phyloP scores from a whole-genome alignment of 306 rosid genomes.

The Malus sieversii region DNA sequence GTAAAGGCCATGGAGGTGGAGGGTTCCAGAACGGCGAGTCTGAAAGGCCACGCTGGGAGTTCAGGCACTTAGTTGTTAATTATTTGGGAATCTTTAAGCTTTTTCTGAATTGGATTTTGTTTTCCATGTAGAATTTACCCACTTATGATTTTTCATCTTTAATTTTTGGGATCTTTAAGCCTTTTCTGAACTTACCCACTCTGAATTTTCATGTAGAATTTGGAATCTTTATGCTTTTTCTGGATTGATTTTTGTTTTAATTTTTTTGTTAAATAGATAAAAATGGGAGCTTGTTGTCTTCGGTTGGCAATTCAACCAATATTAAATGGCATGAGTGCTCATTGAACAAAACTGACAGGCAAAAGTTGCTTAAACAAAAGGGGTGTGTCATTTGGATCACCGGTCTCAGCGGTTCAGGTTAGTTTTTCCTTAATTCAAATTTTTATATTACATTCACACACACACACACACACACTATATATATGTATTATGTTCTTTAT shows the following conservation, averaged over 20 bases:
- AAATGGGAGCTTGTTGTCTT: constrained; percentile 28
- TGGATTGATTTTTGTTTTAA: not conserved
- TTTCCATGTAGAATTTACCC: not conserved
- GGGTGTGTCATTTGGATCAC: constrained; percentile 79
- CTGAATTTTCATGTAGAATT: not conserved
- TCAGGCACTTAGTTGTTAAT: constrained; percentile 21
- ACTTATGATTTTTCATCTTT: not conserved
- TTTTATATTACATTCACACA: not conserved
- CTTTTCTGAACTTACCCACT: not conserved
- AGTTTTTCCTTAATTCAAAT: constrained; percentile 7
- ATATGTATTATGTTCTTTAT: not conserved
- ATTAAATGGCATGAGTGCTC: constrained; percentile 66
- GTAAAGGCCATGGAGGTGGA: constrained; percentile 38
- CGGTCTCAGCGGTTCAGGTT: constrained; percentile 80
- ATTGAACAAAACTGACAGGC: constrained; percentile 42
- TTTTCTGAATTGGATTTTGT: not conserved
- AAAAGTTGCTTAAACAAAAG: constrained; percentile 49
- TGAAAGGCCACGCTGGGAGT: constrained; percentile 34
- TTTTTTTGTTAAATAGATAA: constrained; percentile 27
- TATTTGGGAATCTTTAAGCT: too few relatives aligned
- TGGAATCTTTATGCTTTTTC: not conserved
- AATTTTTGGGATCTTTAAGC: not conserved
- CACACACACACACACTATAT: not conserved
- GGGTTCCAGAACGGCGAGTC: constrained; percentile 25
- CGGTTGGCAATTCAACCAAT: constrained; percentile 54